Conservation (phyloP, 345 rosid genomes). For the Boechera stricta region DNA sequence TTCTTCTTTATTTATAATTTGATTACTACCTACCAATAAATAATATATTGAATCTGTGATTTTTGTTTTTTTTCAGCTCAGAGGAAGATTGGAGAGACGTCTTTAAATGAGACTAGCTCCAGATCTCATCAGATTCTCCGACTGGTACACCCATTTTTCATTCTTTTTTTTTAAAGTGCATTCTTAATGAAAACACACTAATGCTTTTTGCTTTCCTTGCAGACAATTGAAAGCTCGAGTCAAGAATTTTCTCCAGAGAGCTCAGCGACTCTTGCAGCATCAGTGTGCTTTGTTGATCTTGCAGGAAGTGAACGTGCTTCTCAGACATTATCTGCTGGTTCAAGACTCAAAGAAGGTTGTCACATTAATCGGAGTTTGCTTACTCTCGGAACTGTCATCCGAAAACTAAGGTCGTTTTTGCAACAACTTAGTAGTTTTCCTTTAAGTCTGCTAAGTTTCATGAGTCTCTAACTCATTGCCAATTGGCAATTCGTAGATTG, state of each 20-base stretch:
- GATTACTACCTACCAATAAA: not conserved
- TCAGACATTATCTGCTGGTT: slow-evolving; percentile 73
- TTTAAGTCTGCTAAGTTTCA: not conserved
- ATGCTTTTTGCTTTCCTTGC: slow-evolving; percentile 19
- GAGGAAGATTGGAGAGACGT: slow-evolving; percentile 87
- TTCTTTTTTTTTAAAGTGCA: not conserved
- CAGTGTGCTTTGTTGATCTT: slow-evolving; percentile 87
- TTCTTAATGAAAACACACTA: not conserved
- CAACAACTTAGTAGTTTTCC: not conserved
- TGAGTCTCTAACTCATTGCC: not conserved
- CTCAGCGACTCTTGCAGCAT: slow-evolving; percentile 69
- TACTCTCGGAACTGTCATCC: slow-evolving; percentile 90
- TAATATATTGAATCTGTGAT: slow-evolving; percentile 6
- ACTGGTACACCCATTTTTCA: slow-evolving; percentile 54
- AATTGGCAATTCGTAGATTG: not conserved
- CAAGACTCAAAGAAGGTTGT: slow-evolving; percentile 90
- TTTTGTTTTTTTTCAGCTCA: slow-evolving; percentile 56
- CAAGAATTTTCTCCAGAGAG: slow-evolving; percentile 52
- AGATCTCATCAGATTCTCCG: slow-evolving; percentile 93
- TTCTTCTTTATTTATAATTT: not conserved
- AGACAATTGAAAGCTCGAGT: slow-evolving; percentile 82
- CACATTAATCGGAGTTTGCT: slow-evolving; percentile 88
- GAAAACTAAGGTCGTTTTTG: slow-evolving; percentile 69
- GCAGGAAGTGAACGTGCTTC: slow-evolving; percentile 97
- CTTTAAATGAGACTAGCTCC: slow-evolving; percentile 80